These are phyloP conservation scores for Backusella sp. DNA, from an alignment of 192 early-diverging fungal genomes.

Conservation along the genomic window DNA sequence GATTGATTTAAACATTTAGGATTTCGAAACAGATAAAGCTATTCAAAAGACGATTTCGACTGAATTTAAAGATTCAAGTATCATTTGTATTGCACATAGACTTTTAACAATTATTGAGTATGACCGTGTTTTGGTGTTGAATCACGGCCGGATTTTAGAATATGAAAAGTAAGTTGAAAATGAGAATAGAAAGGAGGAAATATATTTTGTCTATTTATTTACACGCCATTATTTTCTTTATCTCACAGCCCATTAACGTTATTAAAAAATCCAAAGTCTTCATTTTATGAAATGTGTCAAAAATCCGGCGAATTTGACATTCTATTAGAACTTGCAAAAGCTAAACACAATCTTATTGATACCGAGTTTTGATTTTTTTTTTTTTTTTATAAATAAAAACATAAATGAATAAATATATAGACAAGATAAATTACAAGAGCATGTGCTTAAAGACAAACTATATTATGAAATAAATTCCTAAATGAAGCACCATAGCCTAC, in stretches of 20 bases:
- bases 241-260: conserved; percentile 59
- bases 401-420: no score
- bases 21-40: conserved; percentile 77
- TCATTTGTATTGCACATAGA: conserved; percentile 89
- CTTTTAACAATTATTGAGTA: conserved; percentile 77
- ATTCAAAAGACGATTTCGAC: conserved; percentile 86
- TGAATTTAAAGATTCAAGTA: conserved; percentile 67
- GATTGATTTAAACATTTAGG: conserved; percentile 23
- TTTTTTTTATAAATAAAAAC: no score
- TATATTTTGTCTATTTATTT: no score
- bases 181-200: no score
- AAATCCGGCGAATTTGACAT: conserved; percentile 80
- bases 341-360: conserved; percentile 21
- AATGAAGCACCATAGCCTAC: no score
- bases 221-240: neutral
- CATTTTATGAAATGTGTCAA: conserved; percentile 76
- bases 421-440: no score
- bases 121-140: conserved; percentile 60
- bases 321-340: conserved; percentile 57
- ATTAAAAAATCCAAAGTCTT: conserved; percentile 56
- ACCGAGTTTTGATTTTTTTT: neutral
- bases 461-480: no score
- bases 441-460: no score
- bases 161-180: neutral
- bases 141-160: conserved; percentile 39